Conservation (phyloP, 192 early-diverging fungal genomes). For the Backusella westeae region DNA sequence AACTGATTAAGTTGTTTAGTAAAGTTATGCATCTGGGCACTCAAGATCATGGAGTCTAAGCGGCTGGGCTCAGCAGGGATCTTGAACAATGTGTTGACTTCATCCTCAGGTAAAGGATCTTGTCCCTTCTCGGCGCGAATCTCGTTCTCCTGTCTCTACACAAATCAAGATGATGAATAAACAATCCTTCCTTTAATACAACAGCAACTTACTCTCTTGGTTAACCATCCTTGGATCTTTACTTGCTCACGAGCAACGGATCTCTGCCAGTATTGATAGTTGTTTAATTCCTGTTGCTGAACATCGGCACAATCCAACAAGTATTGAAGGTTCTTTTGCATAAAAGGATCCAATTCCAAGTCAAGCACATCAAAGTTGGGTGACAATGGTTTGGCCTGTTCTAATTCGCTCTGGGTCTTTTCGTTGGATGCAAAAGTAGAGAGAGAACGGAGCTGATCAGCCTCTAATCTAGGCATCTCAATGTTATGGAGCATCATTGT, state of each 20-base stretch:
- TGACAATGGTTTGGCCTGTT: conserved; percentile 43
- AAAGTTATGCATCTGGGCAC: conserved; percentile 90
- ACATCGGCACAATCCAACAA: conserved; percentile 85
- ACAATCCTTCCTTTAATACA: background rate
- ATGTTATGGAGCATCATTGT: conserved; percentile 76
- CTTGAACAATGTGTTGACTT: conserved; percentile 67
- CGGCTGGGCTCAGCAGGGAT: conserved; percentile 85
- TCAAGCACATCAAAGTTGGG: conserved; percentile 73
- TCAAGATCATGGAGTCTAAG: conserved; percentile 85
- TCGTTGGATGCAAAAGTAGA: conserved; percentile 48
- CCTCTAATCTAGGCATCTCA: conserved; percentile 51
- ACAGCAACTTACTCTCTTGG: conserved; percentile 49
- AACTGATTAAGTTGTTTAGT: conserved; percentile 92
- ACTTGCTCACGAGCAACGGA: conserved; percentile 84
- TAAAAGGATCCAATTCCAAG: conserved; percentile 78
- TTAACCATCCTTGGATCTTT: conserved; percentile 60
- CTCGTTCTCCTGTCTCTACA: conserved; percentile 73
- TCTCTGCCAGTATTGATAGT: conserved; percentile 96
- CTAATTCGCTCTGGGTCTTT: conserved; percentile 31
- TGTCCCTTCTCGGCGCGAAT: conserved; percentile 64
- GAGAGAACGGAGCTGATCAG: conserved; percentile 58
- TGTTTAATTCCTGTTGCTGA: conserved; percentile 86
- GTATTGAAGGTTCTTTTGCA: conserved; percentile 85
- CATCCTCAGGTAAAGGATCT: conserved; percentile 74
- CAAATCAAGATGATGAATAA: background rate